Conservation (phyloP, 1,284 basidiomycete genomes). For the Puccinia novopanici region DNA sequence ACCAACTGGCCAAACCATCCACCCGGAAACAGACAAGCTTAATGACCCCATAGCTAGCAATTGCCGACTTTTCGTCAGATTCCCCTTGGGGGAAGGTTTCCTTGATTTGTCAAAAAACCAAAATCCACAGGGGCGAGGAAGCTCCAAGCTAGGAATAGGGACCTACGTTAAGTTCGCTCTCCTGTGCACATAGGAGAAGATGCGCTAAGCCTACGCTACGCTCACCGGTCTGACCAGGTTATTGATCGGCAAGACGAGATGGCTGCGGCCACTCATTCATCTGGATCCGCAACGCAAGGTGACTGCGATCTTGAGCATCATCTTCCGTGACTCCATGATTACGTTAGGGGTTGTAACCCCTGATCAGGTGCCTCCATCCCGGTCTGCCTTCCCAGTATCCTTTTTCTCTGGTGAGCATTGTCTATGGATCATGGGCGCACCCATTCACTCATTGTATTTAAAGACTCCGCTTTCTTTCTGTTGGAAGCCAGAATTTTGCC, state of each 20-base stretch:
- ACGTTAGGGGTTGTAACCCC: neutral
- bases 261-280: neutral
- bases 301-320: neutral
- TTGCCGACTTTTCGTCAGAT: too few species aligned
- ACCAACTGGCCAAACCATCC: too few species aligned
- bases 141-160: neutral
- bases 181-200: conserved; percentile 1
- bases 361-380: neutral
- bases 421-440: neutral
- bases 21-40: too few species aligned
- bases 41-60: too few species aligned
- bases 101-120: neutral
- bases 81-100: neutral
- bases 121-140: neutral
- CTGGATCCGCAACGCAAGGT: neutral
- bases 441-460: neutral
- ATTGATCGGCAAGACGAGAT: neutral
- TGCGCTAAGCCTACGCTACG: neutral
- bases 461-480: neutral
- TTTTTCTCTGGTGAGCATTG: neutral
- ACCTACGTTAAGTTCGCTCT: neutral
- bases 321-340: neutral
- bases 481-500: neutral
- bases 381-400: neutral
- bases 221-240: neutral